Evolutionary conservation across 1,139 yeast genomes (phyloP).

Genomic region (Nakaseomyces delphensis): DNA sequence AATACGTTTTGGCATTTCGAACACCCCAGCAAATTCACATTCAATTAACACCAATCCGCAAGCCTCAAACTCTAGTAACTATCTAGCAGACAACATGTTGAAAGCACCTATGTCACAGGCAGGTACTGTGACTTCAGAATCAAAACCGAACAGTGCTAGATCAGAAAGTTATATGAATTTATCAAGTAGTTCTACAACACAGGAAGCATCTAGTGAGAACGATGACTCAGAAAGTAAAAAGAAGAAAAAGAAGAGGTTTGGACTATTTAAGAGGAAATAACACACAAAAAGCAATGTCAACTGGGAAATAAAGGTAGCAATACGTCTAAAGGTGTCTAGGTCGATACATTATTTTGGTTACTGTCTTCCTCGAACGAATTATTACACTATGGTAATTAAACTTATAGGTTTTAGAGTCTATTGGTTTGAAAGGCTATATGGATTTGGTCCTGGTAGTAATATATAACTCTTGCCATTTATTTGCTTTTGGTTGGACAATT

Average conservation of each 20-base stretch:
- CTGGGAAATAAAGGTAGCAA: neutral
- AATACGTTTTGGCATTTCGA: conserved; percentile 1
- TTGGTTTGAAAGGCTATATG: no score
- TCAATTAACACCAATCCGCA: neutral
- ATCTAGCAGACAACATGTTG: neutral
- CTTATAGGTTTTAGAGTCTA: no score
- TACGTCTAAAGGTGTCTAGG: no score
- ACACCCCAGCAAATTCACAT: neutral
- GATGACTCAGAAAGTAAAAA: conserved; percentile 10
- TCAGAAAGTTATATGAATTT: conserved; percentile 5
- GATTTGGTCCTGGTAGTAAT: no score
- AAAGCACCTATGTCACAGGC: conserved; percentile 6
- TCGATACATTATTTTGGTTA: no score
- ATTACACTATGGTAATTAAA: no score
- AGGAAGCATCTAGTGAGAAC: conserved; percentile 8
- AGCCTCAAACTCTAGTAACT: neutral
- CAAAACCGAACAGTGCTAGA: neutral
- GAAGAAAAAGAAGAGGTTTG: conserved; percentile 23
- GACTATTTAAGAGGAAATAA: conserved; percentile 24
- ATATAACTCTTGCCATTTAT: neutral
- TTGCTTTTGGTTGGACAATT: neutral
- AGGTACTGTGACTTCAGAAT: conserved; percentile 6
- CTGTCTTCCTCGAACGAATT: no score
- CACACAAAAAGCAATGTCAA: conserved; percentile 6
- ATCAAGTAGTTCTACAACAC: conserved; percentile 4